Evolutionary conservation across 73 alveolate genomes (phyloP), one percentile per base, ranked within the genome.

Genomic region (Uronychia setigera): DNA sequence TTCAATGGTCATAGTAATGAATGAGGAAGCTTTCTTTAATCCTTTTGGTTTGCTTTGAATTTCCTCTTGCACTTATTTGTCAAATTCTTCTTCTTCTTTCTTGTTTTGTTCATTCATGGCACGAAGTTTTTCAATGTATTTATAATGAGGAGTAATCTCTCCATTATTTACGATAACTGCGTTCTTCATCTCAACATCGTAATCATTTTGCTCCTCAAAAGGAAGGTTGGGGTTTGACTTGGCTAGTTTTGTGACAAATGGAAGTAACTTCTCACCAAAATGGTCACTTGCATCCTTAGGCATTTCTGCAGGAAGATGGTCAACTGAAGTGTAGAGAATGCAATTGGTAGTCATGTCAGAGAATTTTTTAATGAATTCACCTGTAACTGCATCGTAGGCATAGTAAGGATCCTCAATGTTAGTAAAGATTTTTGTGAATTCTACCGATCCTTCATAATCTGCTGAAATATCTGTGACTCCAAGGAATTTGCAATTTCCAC

Each of bases 381-480:
- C 91, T 79, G 29, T 92, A 0, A 83, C 78, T 0, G 97, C 96
- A 33, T 90, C 93, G 82, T 96, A 96, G 33, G 82, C 88, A 30
- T 80, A 82, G 90, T 91, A 93, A 33, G 99, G 99, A 13, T 92
- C 84, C 60, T 94, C 97, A 35, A 97, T 97, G 1, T 94, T 78
- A 5, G 96, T 94, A 76, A 94, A 96, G 58, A 86, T 88, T 58
- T 92, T 89, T 31, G 96, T 94, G 74, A 94, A 82, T 59, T 96
- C 94, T 0, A 93, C 83, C 1, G 97, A 89, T 57, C 99, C 99
- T 85, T 86, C 93, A 58, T 92, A 74, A 87, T 96, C 99, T 35
- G 98, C 97, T 0, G 98, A 90, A 60, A 96, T 95, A 84, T 96
- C 99, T 35, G 97, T 95, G 74, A 96, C 89, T 28, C 98, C 99